These are phyloP conservation scores for Fusarium torreyae DNA, from an alignment of 2,329 filamentous ascomycete species.

Conservation along the genomic window DNA sequence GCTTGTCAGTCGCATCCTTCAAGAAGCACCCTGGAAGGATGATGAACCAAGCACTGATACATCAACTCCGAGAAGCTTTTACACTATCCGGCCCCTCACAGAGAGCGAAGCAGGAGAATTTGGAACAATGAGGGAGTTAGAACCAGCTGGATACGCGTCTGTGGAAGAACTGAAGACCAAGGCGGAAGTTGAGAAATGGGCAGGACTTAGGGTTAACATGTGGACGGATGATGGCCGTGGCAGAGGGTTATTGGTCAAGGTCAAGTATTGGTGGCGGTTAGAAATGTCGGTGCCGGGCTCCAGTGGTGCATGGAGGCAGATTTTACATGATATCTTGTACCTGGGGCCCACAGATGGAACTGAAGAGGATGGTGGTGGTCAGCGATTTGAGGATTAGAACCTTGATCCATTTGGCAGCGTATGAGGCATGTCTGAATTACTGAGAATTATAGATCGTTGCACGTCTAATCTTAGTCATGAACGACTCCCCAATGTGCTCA, in stretches of 20 bases:
- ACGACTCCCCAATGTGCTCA: no score
- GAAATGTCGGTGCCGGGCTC: neutral
- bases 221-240: slow-evolving; percentile 13
- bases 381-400: neutral
- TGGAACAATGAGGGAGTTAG: accelerated
- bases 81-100: neutral
- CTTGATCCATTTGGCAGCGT: no score
- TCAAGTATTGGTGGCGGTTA: slow-evolving; percentile 22
- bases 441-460: no score
- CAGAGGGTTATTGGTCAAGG: slow-evolving; percentile 16
- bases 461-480: no score
- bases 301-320: slow-evolving; percentile 10
- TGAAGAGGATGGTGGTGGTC: neutral
- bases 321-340: slow-evolving; percentile 14
- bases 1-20: neutral
- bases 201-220: slow-evolving; percentile 16
- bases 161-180: neutral
- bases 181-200: neutral
- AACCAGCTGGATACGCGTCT: neutral
- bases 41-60: neutral
- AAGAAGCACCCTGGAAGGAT: neutral
- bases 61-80: neutral
- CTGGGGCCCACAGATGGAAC: slow-evolving; percentile 11
- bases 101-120: neutral
- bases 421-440: no score